Conservation (phyloP, 805 yeast species). For the Zygotorulaspora florentina region DNA sequence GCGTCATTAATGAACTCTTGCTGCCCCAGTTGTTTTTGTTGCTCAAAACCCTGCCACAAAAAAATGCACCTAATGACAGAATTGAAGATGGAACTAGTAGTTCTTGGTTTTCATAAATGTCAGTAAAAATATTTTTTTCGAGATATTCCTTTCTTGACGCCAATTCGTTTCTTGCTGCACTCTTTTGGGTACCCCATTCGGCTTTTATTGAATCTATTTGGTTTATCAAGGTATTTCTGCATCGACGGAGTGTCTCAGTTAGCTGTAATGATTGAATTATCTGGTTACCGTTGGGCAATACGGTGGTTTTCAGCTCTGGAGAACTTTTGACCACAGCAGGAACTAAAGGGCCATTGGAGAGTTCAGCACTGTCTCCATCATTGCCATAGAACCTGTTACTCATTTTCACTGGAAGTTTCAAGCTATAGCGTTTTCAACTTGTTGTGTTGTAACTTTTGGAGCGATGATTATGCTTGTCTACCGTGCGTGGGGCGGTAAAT, state of each 20-base stretch:
- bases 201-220: conserved; percentile 13
- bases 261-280: conserved; percentile 12
- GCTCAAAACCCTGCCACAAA: conserved; percentile 27
- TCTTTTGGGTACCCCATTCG: conserved; percentile 21
- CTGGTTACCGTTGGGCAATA: conserved; percentile 16
- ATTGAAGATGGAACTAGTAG: conserved; percentile 27
- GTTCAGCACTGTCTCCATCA: not conserved
- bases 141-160: conserved; percentile 15
- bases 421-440: no score
- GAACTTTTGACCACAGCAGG: conserved; percentile 8
- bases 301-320: conserved; percentile 6
- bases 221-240: conserved; percentile 13
- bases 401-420: conserved; percentile 1
- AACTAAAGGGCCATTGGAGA: conserved; percentile 6
- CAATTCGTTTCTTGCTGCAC: conserved; percentile 12
- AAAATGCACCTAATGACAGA: conserved; percentile 27
- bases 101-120: conserved; percentile 22
- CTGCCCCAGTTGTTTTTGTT: conserved; percentile 27
- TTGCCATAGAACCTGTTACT: conserved; percentile 8
- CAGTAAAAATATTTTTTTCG: conserved; percentile 20
- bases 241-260: conserved; percentile 11
- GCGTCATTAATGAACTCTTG: conserved; percentile 8
- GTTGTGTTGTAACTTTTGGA: no score
- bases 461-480: no score
- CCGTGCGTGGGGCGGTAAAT: no score